phyloP scores from a whole-genome alignment of 805 yeast genomes.

The Monosporozyma aerobia region DNA sequence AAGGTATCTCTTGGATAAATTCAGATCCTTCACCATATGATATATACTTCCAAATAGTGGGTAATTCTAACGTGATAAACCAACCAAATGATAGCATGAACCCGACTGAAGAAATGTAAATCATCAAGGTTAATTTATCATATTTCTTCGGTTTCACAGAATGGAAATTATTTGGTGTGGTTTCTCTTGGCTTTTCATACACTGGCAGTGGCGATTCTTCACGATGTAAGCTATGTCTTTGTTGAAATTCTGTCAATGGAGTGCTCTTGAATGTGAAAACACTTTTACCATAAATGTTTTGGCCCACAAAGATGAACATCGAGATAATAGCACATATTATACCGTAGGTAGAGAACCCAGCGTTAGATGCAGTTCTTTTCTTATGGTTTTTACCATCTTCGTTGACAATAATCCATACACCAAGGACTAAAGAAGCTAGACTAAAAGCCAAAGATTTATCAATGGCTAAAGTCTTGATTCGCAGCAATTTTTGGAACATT shows the following conservation, averaged over 20 bases:
- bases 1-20: constrained; percentile 31
- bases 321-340: constrained; percentile 59
- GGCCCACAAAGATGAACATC: constrained; percentile 69
- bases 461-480: constrained; percentile 12
- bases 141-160: constrained; percentile 35
- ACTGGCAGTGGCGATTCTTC: constrained; percentile 17
- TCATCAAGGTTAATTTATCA: constrained; percentile 71
- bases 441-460: constrained; percentile 14
- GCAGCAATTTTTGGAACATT: constrained; percentile 39
- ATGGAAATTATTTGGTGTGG: neutral
- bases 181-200: constrained; percentile 4
- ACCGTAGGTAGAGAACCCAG: constrained; percentile 36
- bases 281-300: constrained; percentile 79
- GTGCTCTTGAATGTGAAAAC: constrained; percentile 45
- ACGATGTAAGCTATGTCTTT: neutral
- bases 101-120: constrained; percentile 72
- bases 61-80: constrained; percentile 57
- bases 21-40: constrained; percentile 13
- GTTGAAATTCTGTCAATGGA: constrained; percentile 1
- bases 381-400: constrained; percentile 12
- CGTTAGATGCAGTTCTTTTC: constrained; percentile 1
- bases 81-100: constrained; percentile 62
- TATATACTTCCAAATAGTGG: constrained; percentile 20
- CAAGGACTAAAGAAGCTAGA: constrained; percentile 17
- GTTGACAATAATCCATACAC: constrained; percentile 27